Base-by-base conservation (phyloP, 352 stramenopile species). In the Phytophthora fragariaefolia region DNA sequence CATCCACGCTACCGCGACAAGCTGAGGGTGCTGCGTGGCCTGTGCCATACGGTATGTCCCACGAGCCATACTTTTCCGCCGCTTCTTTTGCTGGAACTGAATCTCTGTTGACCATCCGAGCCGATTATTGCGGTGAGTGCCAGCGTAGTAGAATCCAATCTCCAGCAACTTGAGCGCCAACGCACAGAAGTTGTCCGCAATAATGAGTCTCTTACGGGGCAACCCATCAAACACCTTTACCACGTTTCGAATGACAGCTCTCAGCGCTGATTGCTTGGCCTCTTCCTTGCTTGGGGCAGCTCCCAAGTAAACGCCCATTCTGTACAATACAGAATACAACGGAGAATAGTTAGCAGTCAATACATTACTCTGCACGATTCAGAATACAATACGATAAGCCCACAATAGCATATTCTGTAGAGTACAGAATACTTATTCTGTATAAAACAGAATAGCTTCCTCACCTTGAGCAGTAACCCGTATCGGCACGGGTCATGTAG, bases 401-500 rank as follows among this genome's bases (percentile, higher is more conserved):
- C n/a, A n/a, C n/a, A n/a, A n/a, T n/a, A n/a, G n/a, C n/a, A n/a
- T n/a, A n/a, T 40, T 36, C 42, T 18, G 50, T 47, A 38, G 18
- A 6, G 43, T 45, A 50, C 30, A 43, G 42, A 49, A 60, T 47
- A 49, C n/a, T n/a, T n/a, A n/a, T n/a, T n/a, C n/a, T n/a, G n/a
- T n/a, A n/a, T n/a, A n/a, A 24, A 27, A 3, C 15, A 59, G 48
- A 12, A 60, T 47, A n/a, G n/a, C n/a, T n/a, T n/a, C n/a, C n/a
- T n/a, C n/a, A 71, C 55, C 49, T 47, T 10, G 55, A 26, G 20
- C 55, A 71, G 40, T 71, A 71, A 5, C 20, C 53, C 1, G 36
- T 59, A 5, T 38, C 17, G 2, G 51, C 55, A 13, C 56, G 60
- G 30, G 47, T 61, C 62, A 69, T 62, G 28, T 69, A 72, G 20